Percentiles rank a stretch among this genome's conserved stretches.
Conservation (phyloP, 2,329 filamentous ascomycete genomes). For the Helotiales sp. region DNA sequence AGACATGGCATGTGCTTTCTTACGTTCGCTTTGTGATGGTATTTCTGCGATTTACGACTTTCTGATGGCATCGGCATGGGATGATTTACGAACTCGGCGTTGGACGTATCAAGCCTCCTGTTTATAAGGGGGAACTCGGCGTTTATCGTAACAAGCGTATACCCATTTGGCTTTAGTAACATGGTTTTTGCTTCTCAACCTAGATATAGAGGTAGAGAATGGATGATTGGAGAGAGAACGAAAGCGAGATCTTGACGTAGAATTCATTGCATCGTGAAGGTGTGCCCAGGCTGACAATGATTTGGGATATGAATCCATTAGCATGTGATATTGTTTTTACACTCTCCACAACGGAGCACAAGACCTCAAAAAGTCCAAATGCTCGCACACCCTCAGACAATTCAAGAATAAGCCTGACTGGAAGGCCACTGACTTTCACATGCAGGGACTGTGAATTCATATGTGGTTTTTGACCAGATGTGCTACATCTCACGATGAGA, state of each 20-base stretch:
- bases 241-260: neutral
- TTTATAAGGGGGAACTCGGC: slow-evolving; percentile 40
- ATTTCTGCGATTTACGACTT: neutral
- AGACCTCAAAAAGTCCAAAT: neutral
- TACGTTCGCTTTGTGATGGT: slow-evolving; percentile 1
- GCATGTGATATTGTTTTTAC: neutral
- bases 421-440: slow-evolving; percentile 12
- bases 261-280: slow-evolving; percentile 1
- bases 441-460: slow-evolving; percentile 13
- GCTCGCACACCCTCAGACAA: slow-evolving; percentile 1
- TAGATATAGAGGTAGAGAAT: neutral
- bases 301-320: neutral
- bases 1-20: slow-evolving; percentile 16
- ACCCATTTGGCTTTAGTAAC: slow-evolving; percentile 41
- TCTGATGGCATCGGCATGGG: slow-evolving; percentile 14
- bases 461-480: neutral
- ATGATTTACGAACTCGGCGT: slow-evolving; percentile 43
- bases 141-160: slow-evolving; percentile 45
- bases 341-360: neutral
- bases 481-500: slow-evolving; percentile 11
- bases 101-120: slow-evolving; percentile 43
- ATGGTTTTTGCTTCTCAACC: neutral
- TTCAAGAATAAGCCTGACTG: neutral
- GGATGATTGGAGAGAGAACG: neutral
- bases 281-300: slow-evolving; percentile 2